Evolutionary conservation across 495 filamentous ascomycete genomes (phyloP), one percentile per base, ranked within the genome.

Genomic region (Penicillium riverlandense): DNA sequence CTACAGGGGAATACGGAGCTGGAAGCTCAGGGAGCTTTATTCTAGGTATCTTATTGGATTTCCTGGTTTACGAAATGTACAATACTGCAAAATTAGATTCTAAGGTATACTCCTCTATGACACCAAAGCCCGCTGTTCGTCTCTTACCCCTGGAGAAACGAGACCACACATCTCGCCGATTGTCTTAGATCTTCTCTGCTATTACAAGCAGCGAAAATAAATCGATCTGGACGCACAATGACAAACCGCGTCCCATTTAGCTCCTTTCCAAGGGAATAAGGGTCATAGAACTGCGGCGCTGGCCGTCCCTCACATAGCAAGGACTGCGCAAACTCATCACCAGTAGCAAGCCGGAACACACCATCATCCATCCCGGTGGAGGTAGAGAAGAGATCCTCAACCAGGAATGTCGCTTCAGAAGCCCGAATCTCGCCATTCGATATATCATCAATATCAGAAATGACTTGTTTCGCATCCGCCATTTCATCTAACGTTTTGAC

Each of bases 141-240:
- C 22, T 22, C 22, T 22, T 22, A 22, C 6, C 22, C 22, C 22
- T 22, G 22, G 22, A 22, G 22, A 22, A 22, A 22, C 22, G 22
- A 22, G 22, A 22, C 22, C 22, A 22, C 22, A 22, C 22, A 4
- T 2, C 22, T 22, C 2, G 22, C 22, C 22, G 6, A 22, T 22
- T 22, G 22, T 4, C 22, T 22, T 22, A 22, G 22, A 6, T 59
- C 50, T 9, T 46, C 37, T 10, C 9, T 35, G 11, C 7, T 49
- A n/a, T 43, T 38, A 42, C 52, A 58, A n/a, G 45, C 40, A 13
- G 50, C 60, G 47, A 52, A 63, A 10, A 58, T 45, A 41, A 61
- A 61, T 2, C 60, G 52, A 35, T 63, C 60, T 1, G 50, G 51
- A 13, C 57, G 48, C 11, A 61, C 32, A 29, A 61, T 41, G 4